Evolutionary conservation across 2,329 filamentous ascomycete species (phyloP).

Genomic region (Fusarium nelsonii): DNA sequence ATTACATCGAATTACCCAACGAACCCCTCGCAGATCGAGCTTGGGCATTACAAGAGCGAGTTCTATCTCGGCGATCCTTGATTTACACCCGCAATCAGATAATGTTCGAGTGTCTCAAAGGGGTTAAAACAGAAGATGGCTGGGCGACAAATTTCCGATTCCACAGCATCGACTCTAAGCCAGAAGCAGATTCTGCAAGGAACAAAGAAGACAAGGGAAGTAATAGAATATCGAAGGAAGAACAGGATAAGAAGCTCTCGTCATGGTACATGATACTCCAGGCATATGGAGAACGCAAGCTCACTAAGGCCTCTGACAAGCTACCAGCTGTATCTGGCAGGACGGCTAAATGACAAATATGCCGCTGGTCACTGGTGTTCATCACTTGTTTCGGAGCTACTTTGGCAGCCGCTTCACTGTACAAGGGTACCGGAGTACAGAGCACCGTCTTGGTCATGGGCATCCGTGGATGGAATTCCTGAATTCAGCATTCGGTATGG

Average conservation of each 20-base stretch:
- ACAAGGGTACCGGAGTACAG: not conserved
- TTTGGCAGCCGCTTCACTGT: not conserved
- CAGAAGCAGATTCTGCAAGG: no score
- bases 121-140: conserved; percentile 3
- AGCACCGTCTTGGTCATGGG: conserved; percentile 7
- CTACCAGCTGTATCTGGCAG: no score
- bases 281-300: no score
- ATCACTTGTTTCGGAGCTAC: not conserved
- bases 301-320: no score
- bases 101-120: not conserved
- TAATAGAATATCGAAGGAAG: no score
- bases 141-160: no score
- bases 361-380: not conserved
- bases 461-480: not conserved
- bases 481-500: rapidly evolving
- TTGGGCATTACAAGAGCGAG: conserved; percentile 8
- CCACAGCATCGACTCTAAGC: no score
- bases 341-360: no score
- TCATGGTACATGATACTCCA: no score
- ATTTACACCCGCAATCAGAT: not conserved
- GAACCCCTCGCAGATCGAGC: not conserved
- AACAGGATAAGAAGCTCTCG: no score
- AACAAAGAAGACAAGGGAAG: no score
- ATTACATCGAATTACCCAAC: not conserved
- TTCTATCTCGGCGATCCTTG: not conserved